Evolutionary conservation across 2,329 filamentous ascomycete genomes (phyloP).

Genomic region (Ascochyta lentis): DNA sequence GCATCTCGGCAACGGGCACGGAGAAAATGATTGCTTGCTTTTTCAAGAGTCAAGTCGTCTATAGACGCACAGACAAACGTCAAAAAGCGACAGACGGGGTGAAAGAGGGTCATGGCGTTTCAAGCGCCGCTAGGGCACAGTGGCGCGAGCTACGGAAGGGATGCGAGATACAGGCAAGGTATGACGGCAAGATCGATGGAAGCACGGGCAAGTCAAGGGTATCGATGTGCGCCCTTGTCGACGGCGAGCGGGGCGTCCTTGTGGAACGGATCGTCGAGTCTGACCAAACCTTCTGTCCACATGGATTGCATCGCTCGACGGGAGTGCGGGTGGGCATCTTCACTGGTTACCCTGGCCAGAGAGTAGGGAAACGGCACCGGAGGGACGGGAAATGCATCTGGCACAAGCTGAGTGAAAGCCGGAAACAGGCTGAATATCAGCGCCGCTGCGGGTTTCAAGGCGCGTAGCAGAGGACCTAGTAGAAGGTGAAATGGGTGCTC

Average conservation of each 20-base stretch:
- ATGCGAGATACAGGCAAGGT: constrained; percentile 46
- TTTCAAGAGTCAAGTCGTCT: constrained; percentile 10
- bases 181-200: constrained; percentile 45
- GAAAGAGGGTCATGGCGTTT: constrained; percentile 43
- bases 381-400: constrained; percentile 29
- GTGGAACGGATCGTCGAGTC: constrained; percentile 44
- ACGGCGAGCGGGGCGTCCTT: constrained; percentile 43
- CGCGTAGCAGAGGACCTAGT: constrained; percentile 22
- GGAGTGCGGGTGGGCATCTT: constrained; percentile 18
- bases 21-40: constrained; percentile 7
- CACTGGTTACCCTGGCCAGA: constrained; percentile 30
- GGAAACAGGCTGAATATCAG: constrained; percentile 11
- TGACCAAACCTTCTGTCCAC: constrained; percentile 25
- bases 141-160: constrained; percentile 45
- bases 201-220: constrained; percentile 39
- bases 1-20: constrained; percentile 3
- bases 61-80: constrained; percentile 14
- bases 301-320: constrained; percentile 18
- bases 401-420: constrained; percentile 12
- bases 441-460: constrained; percentile 5
- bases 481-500: constrained; percentile 31
- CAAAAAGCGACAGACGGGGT: constrained; percentile 20
- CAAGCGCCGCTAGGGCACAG: constrained; percentile 35
- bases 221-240: constrained; percentile 34
- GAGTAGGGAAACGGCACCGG: constrained; percentile 28